Conservation (phyloP, 352 stramenopile species). For the Phytophthora aleatoria region DNA sequence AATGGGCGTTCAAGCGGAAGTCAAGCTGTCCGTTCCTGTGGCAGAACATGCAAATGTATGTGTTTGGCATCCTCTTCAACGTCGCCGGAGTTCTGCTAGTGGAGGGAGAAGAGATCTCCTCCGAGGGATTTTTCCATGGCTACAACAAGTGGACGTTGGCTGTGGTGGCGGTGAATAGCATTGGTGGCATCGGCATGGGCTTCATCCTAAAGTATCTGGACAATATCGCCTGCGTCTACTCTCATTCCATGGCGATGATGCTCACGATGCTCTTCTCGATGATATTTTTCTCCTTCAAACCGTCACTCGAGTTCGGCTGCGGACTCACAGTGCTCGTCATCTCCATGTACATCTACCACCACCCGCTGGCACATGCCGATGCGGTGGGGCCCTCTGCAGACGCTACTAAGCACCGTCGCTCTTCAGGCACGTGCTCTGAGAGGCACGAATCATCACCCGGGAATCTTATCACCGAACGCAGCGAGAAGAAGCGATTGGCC, state of each 20-base stretch:
- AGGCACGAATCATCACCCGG: constrained; percentile 5
- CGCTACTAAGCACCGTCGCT: constrained; percentile 17
- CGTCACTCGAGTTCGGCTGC: constrained; percentile 85
- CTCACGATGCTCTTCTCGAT: constrained; percentile 89
- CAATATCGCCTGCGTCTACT: constrained; percentile 90
- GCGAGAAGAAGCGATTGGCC: constrained; percentile 25
- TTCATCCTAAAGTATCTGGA: constrained; percentile 89
- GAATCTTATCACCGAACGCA: constrained; percentile 13
- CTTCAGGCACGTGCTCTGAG: constrained; percentile 18
- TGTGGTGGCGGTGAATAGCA: constrained; percentile 77
- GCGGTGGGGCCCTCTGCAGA: constrained; percentile 1
- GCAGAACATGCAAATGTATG: constrained; percentile 86
- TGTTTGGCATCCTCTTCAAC: constrained; percentile 88
- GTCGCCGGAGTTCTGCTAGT: constrained; percentile 56
- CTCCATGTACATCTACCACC: constrained; percentile 91
- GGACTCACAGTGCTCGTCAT: constrained; percentile 79
- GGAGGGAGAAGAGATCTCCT: constrained; percentile 46
- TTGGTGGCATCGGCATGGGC: constrained; percentile 77
- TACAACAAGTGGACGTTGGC: constrained; percentile 84
- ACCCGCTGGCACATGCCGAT: constrained; percentile 37
- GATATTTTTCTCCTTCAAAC: constrained; percentile 84
- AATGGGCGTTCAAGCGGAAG: constrained; percentile 88
- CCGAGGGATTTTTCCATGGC: constrained; percentile 73
- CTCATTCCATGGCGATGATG: constrained; percentile 89
- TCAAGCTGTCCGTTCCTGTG: constrained; percentile 73